Evolutionary conservation across 352 stramenopile genomes (phyloP), one percentile per base, ranked within the genome.

Genomic region (Phytophthora pisi): DNA sequence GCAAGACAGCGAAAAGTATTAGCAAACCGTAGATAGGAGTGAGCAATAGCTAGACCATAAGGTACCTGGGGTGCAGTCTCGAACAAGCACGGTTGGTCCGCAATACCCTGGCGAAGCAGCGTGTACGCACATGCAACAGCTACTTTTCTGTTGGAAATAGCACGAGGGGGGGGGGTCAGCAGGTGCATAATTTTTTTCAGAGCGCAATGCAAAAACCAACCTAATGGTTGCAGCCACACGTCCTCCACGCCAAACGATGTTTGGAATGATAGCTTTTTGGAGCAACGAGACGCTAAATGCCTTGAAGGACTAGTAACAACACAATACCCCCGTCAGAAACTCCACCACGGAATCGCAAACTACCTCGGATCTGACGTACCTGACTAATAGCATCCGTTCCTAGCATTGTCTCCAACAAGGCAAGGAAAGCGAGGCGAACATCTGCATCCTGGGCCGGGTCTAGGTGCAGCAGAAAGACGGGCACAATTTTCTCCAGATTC

Each of bases 231-330:
- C 85, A 45, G 91, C 89, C 16, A 97, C 88, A 45, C 89, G 83
- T 18, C 90, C 92, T 23, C 84, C 91, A 61, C 85, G 84, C 90
- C 92, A 98, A 24, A 96, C 88, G 36, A 97, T 91, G 74, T 97
- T 98, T 10, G 92, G 90, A 23, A 93, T 85, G 43, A 98, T 91
- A 46, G 80, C 78, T 50, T 93, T 88, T 40, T 91, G 68, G 23
- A 98, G 58, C 20, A 96, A 56, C 23, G 62, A 11, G 13, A 71
- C 72, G 46, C 74, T 89, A 61, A 86, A 93, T 13, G 80, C 73
- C 55, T 84, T 78, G 52, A 96, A 90, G 0, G 83, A 64, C 88
- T 95, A 46, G 0, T 50, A 55, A 38, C 40, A 51, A 30, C n/a
- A 18, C 18, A 40, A 40, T 15, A 16, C 15, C 10, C 10, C 2